Percentiles rank a stretch among this genome's conserved stretches.
phyloP scores from a whole-genome alignment of 192 early-diverging fungal species.

The Funneliformis mosseae region DNA sequence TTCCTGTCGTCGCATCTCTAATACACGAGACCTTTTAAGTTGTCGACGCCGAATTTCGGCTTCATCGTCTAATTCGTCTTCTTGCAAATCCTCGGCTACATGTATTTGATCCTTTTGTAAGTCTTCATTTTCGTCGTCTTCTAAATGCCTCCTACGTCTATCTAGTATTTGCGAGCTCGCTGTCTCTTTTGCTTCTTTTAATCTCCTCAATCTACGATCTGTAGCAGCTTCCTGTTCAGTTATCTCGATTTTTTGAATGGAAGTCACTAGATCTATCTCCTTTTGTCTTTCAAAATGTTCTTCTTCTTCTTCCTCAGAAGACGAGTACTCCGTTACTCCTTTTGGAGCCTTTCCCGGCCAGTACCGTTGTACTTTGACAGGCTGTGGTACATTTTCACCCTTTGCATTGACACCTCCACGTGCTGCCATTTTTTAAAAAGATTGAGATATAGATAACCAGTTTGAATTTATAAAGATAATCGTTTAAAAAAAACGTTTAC shows the following conservation, averaged over 20 bases:
- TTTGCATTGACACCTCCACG: conserved; percentile 36
- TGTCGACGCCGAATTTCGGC: conserved; percentile 36
- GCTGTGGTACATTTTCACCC: conserved; percentile 39
- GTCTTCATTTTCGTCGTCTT: conserved; percentile 56
- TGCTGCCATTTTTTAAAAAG: conserved; percentile 20
- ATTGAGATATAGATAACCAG: too few relatives aligned
- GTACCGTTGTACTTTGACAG: conserved; percentile 58
- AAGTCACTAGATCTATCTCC: conserved; percentile 44
- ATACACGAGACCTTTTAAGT: conserved; percentile 16
- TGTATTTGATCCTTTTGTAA: conserved; percentile 37
- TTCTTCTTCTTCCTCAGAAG: conserved; percentile 57
- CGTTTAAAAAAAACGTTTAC: too few relatives aligned
- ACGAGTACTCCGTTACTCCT: conserved; percentile 54
- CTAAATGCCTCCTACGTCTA: conserved; percentile 41
- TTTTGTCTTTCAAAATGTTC: conserved; percentile 35
- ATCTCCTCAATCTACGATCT: conserved; percentile 51
- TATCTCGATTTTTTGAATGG: conserved; percentile 49
- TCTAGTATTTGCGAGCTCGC: conserved; percentile 26
- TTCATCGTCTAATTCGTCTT: conserved; percentile 43
- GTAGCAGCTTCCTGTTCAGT: conserved; percentile 43
- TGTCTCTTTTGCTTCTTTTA: conserved; percentile 43
- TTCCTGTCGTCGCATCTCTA: conserved; percentile 39
- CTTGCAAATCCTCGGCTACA: conserved; percentile 33
- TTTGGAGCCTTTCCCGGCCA: conserved; percentile 61
- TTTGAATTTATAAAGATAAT: neutral